Evolutionary conservation across 2,329 filamentous ascomycete species (phyloP), one percentile per base, ranked within the genome.

Genomic region (Colletotrichum sp.): DNA sequence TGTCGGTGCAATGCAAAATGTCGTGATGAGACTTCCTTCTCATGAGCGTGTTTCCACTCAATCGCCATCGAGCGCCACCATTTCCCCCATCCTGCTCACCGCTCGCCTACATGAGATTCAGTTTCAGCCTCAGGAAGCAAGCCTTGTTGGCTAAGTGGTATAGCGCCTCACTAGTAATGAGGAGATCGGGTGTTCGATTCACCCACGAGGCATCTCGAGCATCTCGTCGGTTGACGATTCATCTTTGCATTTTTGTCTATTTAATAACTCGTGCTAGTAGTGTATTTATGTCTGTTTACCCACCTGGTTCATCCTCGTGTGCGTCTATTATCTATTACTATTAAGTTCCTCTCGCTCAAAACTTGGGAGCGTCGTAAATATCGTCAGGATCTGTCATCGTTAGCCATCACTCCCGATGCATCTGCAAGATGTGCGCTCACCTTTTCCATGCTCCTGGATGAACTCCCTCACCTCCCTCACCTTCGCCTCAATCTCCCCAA

Each of bases 391-490:
- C 88, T 88, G 61, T 33, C 5, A 51, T 27, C 11, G 70, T 77
- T 27, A 77, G 77, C 31, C 8, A 57, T 47, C 8, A n/a, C 13
- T 18, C 29, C 43, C 77, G 3, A 47, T 31, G 77, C 71, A 61
- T 38, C 59, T 21, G 16, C 2, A 47, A 4, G 4, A 8, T 38
- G n/a, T 29, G 12, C 33, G 80, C 85, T 82, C 78, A 90, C 88
- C 89, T 78, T 88, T 86, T 6, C 89, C 87, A 55, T 89, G 82
- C 31, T 82, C 80, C 54, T 84, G 74, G 70, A 93, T 92, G 76
- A 87, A 91, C 70, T 86, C 83, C 75, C 83, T 85, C 31, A 87
- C 84, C 75, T 87, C 85, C n/a, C 80, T 78, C n/a, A 90, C 85
- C 69, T 85, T 81, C 31, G 84, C 82, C 57, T 86, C 83, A 18